phyloP scores from a whole-genome alignment of 129 eudicot genomes.

The Lactuca sativa region DNA sequence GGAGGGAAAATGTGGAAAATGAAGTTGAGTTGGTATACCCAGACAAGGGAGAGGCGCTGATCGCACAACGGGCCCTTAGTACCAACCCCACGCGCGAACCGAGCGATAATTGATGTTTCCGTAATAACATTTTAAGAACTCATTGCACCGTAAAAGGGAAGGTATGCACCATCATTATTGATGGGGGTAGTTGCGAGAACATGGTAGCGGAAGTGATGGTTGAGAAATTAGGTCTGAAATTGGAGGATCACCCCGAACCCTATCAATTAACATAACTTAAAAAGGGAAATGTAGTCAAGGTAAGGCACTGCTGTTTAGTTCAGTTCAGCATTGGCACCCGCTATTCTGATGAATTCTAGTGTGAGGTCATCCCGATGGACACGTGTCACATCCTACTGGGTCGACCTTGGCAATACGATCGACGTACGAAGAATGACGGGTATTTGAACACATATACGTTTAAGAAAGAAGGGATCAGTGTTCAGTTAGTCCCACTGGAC shows the following conservation, averaged over 20 bases:
- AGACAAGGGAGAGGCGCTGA: not conserved
- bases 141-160: not conserved
- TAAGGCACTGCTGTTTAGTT: not conserved
- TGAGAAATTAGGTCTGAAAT: not conserved
- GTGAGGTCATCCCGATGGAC: not conserved
- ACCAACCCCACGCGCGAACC: not conserved
- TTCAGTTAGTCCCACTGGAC: not conserved
- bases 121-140: not conserved
- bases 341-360: not conserved
- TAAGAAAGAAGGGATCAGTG: not conserved
- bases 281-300: not conserved
- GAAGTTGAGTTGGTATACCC: not conserved
- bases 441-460: not conserved
- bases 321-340: not conserved
- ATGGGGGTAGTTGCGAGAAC: slow-evolving; percentile 7
- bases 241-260: not conserved
- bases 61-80: not conserved
- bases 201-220: not conserved
- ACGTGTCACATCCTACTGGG: not conserved
- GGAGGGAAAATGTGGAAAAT: not conserved
- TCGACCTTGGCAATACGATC: not conserved
- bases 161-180: no score
- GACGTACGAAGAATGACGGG: not conserved
- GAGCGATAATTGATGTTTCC: not conserved
- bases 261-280: not conserved